Conservation (phyloP, 805 yeast species). For the Lachancea lanzarotensis region DNA sequence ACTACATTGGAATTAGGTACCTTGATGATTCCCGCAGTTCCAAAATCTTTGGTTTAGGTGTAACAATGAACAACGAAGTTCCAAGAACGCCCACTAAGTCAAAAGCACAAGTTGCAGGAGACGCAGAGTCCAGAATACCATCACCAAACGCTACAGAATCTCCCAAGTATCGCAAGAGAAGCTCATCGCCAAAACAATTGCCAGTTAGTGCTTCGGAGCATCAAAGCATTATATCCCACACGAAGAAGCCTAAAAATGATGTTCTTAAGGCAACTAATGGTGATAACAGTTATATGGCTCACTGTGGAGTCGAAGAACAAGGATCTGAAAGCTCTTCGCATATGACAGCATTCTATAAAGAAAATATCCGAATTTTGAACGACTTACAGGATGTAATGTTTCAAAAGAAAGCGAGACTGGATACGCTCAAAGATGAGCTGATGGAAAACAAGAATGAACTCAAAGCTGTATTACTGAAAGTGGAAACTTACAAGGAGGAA, state of each 20-base stretch:
- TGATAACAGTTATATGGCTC: not conserved
- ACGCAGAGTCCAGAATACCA: constrained; percentile 13
- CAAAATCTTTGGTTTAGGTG: constrained; percentile 3
- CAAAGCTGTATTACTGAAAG: constrained; percentile 20
- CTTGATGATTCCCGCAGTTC: not conserved
- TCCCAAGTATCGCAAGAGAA: constrained; percentile 15
- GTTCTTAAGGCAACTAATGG: not conserved
- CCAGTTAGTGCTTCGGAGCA: constrained; percentile 7
- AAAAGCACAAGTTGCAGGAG: not conserved
- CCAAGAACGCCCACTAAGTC: constrained; percentile 17
- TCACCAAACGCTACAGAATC: constrained; percentile 17
- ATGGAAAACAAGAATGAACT: constrained; percentile 16
- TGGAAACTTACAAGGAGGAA: constrained; percentile 27
- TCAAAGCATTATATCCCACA: constrained; percentile 3
- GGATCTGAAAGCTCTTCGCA: constrained; percentile 11
- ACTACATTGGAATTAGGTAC: not conserved
- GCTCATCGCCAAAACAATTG: constrained; percentile 7
- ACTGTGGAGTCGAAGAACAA: not conserved
- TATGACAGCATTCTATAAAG: constrained; percentile 28
- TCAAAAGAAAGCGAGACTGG: constrained; percentile 22
- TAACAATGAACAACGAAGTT: constrained; percentile 9
- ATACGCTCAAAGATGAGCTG: constrained; percentile 22
- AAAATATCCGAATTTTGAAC: constrained; percentile 28
- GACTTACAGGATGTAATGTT: constrained; percentile 24
- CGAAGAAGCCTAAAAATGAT: constrained; percentile 1